phyloP scores from a whole-genome alignment of 2,329 filamentous ascomycete species.

The Botryotinia narcissicola region DNA sequence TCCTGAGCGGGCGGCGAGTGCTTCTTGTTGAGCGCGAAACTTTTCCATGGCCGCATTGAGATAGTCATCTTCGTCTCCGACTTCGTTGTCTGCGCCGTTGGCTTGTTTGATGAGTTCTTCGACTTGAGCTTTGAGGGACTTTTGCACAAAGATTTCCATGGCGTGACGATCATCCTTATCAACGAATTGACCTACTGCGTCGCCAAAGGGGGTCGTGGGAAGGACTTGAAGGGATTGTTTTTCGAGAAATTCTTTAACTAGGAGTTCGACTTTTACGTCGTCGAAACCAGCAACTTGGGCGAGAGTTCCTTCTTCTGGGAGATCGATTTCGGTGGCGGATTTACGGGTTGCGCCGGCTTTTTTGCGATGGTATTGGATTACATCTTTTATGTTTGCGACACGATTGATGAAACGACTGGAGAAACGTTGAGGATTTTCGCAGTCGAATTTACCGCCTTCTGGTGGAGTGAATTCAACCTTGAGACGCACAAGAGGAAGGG shows the following conservation, averaged over 20 bases:
- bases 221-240: slow-evolving; percentile 84
- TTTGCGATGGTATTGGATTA: slow-evolving; percentile 89
- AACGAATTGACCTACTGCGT: slow-evolving; percentile 89
- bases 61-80: slow-evolving; percentile 66
- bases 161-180: slow-evolving; percentile 94
- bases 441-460: slow-evolving; percentile 81
- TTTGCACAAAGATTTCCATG: slow-evolving; percentile 76
- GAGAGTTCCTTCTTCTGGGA: slow-evolving; percentile 63
- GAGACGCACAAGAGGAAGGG: slow-evolving; percentile 80
- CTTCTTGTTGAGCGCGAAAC: slow-evolving; percentile 68
- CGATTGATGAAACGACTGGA: slow-evolving; percentile 88
- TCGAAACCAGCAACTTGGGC: slow-evolving; percentile 61
- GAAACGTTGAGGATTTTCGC: slow-evolving; percentile 93
- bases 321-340: slow-evolving; percentile 45
- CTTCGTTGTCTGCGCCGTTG: slow-evolving; percentile 53
- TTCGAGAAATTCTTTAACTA: slow-evolving; percentile 83
- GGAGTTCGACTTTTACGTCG: slow-evolving; percentile 79
- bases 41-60: slow-evolving; percentile 72
- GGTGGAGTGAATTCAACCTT: slow-evolving; percentile 87
- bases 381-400: slow-evolving; percentile 91
- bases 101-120: slow-evolving; percentile 56
- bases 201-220: slow-evolving; percentile 87
- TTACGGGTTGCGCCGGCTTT: slow-evolving; percentile 60
- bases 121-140: slow-evolving; percentile 68
- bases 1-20: slow-evolving; percentile 63